Evolutionary conservation across 441 rosid genomes (phyloP), one percentile per base, ranked within the genome.

Genomic region (Corymbia calophylla): DNA sequence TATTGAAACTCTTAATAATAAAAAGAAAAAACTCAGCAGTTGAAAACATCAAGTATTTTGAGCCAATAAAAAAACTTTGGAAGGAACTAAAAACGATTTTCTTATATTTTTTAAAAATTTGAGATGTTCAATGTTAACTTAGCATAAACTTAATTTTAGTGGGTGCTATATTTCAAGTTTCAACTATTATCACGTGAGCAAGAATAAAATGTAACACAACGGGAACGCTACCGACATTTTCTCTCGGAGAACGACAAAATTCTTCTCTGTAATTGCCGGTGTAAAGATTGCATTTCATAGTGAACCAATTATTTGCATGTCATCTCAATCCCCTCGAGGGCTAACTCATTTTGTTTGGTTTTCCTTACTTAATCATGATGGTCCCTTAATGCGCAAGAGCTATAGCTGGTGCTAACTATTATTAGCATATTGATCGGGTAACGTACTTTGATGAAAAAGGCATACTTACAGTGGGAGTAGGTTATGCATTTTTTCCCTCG

Each of bases 401-500:
- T 60, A 60, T 60, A 60, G 31, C 66, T 60, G 12, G 66, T 27
- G 8, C 66, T 16, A 27, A 39, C 44, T 1, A 27, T 27, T 27
- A 60, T 60, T 60, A 60, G 31, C 31, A 60, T 60, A 60, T 27
- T 27, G 31, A 14, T 27, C 3, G 8, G 66, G 17, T 60, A 60
- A 60, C 5, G 4, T 11, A 12, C 31, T 14, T 12, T 16, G 6
- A 60, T 58, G 2, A 31, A 31, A 27, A 60, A 60, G 66, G 31
- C 4, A 60, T 12, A 60, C 68, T 60, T 13, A 60, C 68, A 60
- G 17, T 0, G 0, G 64, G 0, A 1, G 66, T 0, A 5, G 16
- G 0, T 0, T 60, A 0, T 5, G 16, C 66, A 60, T 12, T 0
- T 5, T 29, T 0, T 29, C 8, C 2, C 0, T 1, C 3, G 1